Evolutionary conservation across 352 stramenopile species (phyloP), one percentile per base, ranked within the genome.

Genomic region (Globisporangium sylvaticum): DNA sequence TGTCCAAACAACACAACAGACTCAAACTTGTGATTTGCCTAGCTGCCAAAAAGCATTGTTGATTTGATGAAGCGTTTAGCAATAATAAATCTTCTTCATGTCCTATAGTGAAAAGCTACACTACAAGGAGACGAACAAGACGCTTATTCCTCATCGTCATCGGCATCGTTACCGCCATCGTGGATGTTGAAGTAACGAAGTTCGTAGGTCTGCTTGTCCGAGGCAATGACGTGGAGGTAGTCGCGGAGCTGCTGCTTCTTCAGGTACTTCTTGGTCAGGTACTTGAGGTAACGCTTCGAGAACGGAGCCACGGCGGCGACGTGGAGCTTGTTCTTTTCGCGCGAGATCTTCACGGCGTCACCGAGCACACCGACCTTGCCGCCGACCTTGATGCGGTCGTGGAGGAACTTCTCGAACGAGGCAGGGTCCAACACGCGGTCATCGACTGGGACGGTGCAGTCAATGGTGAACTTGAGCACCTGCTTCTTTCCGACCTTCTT

Each of bases 211-310:
- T 98, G 95, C 89, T 99, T 99, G 79, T 97, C 96, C 68, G 89
- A 95, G 48, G 97, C 97, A 86, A 99, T 98, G 39, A 99, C 97
- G 81, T 98, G 97, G 58, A 99, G 82, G 86, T 99, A 99, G 91
- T 99, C 97, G 78, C 97, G 96, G 63, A 99, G 85, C 81, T 99
- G 96, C 79, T 99, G 97, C 92, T 99, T 99, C 94, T 99, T 99
- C 74, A 99, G 86, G 94, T 99, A 99, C 89, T 99, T 99, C 95
- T 99, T 99, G 67, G 97, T 98, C 27, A 99, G 78, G 87, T 99
- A 99, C 90, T 99, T 99, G 68, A 96, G 86, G 83, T 97, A 97
- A 73, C 98, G 94, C 91, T 99, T 99, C 61, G 95, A 98, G 81
- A 99, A 99, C 37, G 92, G 89, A 24, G 97, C 83, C 34, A 98